Base-by-base conservation (phyloP, 768 basidiomycete species). In the Flagelloscypha sp. region DNA sequence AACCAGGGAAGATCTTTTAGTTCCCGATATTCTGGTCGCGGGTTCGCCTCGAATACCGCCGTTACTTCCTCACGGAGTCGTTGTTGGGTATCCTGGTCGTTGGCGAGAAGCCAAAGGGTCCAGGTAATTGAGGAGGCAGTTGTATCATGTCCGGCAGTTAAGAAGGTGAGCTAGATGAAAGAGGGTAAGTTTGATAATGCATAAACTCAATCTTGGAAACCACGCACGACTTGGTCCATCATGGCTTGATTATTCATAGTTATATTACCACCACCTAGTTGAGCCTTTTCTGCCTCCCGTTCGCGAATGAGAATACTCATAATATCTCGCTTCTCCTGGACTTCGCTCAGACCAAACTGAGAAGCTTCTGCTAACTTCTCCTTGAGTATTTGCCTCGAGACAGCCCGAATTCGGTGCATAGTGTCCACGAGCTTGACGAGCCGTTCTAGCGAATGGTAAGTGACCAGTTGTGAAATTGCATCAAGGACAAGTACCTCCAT, bases 91-190 rank as follows among this genome's bases (percentile, higher is more conserved):
- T 63, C 59, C 3, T 57, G 65, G 47, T 76, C 56, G 27, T 70
- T 68, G 7, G 73, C 65, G 10, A 79, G 62, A 16, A 72, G 58
- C 70, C 71, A 74, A 6, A 74, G 54, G 0, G 70, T 68, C n/a
- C 13, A 15, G 12, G 28, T n/a, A 36, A 30, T n/a, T n/a, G n/a
- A n/a, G n/a, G n/a, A n/a, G n/a, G n/a, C 35, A 38, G 7, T 6
- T 15, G 17, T 24, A 20, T 50, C 49, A 33, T 50, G 49, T 19
- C 49, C 49, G 12, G 49, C 49, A n/a, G 48, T 48, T 13, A 50
- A 40, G 34, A 50, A 50, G 3, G 49, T 50, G 9, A 50, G 27
- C 48, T 49, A 27, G 24, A 10, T 7, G 18, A 21, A 11, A 17
- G 20, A 36, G 17, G 15, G 19, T 5, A 2, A 3, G 4, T 4